These are phyloP conservation scores for Tuber brumale DNA, from an alignment of 495 filamentous ascomycete species.

Conservation along the genomic window DNA sequence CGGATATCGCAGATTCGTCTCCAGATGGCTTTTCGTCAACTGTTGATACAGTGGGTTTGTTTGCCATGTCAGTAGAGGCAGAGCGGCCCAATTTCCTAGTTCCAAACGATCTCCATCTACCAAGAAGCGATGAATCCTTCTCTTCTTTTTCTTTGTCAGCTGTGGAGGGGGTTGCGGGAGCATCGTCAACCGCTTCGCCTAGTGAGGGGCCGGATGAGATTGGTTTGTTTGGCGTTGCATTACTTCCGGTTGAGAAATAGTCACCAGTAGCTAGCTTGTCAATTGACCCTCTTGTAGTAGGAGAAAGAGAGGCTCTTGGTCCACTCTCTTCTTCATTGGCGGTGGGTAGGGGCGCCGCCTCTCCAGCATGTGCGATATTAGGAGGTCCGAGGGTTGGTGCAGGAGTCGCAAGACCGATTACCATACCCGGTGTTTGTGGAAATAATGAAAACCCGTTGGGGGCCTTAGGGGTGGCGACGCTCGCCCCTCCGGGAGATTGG, in stretches of 20 bases:
- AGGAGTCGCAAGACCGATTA: conserved; percentile 75
- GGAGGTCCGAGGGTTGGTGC: conserved; percentile 42
- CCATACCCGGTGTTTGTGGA: conserved; percentile 64
- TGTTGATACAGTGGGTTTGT: conserved; percentile 58
- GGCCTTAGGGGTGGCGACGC: conserved; percentile 56
- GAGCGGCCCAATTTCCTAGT: conserved; percentile 72
- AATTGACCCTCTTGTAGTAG: conserved; percentile 44
- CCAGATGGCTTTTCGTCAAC: conserved; percentile 63
- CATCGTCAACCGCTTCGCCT: conserved; percentile 49
- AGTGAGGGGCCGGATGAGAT: conserved; percentile 44
- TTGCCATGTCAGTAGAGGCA: conserved; percentile 58
- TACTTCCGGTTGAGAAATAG: conserved; percentile 55
- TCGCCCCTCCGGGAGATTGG: conserved; percentile 22
- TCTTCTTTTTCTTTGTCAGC: conserved; percentile 61
- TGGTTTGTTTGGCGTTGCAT: conserved; percentile 35
- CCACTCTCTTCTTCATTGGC: conserved; percentile 27
- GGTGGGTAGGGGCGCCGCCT: conserved; percentile 44
- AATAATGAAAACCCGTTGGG: conserved; percentile 54
- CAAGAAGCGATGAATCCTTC: conserved; percentile 52
- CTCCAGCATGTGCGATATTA: conserved; percentile 50
- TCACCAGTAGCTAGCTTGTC: conserved; percentile 47
- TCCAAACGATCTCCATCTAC: conserved; percentile 52
- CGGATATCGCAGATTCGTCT: conserved; percentile 50
- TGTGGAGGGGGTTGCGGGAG: conserved; percentile 56
- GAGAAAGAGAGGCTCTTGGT: conserved; percentile 49